Base-by-base conservation (phyloP, 371 early-diverging fungal species). In the Blastocladiella emersonii region DNA sequence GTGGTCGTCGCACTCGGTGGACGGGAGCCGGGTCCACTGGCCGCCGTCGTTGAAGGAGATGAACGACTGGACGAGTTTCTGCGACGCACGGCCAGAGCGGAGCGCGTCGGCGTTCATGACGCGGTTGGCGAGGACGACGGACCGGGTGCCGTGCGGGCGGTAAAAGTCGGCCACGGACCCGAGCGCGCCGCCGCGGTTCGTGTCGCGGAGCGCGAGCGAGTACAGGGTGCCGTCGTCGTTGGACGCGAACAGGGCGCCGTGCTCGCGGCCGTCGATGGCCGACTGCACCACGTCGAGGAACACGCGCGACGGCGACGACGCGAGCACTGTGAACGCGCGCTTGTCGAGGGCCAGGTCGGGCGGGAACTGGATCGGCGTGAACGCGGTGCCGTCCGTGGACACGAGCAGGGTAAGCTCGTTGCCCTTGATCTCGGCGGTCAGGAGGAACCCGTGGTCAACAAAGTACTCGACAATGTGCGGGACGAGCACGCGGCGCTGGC, bases 211-310 rank as follows among this genome's bases (percentile, higher is more conserved):
- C 0, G 89, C 79, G 37, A 78, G 66, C 34, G 81, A 80, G 72
- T 80, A 94, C 61, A 82, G 84, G 3, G 88, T 88, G 49, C 95
- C 95, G 61, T 90, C 89, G 13, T 87, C 85, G 72, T 91, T 88
- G 67, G 92, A 90, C 21, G 83, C 84, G 66, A 92, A 85, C 25
- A 97, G 76, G 17, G 80, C 82, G 34, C 96, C 98, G 65, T 76
- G 87, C 71, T 91, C 89, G 34, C 72, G 73, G 0, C 82, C 89
- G 30, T 65, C 67, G 17, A 74, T 78, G 12, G 73, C 67, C 56
- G 74, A 78, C n/a, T 81, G 79, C 0, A 86, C 84, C 0, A 90
- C 83, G 64, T 89, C 86, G 59, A 92, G 73, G 75, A 85, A 84
- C 59, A 91, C 66, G 4, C 83, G 78, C 62, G 85, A 87, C 0